phyloP scores from a whole-genome alignment of 768 basidiomycete genomes.

The Phallus indusiatus region DNA sequence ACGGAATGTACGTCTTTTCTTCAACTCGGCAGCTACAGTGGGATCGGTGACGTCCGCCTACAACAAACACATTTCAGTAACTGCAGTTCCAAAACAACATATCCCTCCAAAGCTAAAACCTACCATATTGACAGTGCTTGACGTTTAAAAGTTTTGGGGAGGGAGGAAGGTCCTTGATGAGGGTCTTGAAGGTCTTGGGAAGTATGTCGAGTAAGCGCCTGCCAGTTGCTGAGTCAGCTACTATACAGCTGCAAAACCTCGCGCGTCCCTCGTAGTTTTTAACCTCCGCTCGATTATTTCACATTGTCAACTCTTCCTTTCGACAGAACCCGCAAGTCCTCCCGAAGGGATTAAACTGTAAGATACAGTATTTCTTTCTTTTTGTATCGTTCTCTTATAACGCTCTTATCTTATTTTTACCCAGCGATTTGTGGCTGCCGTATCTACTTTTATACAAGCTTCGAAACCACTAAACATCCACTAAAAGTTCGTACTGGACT shows the following conservation, averaged over 20 bases:
- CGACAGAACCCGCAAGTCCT: conserved; percentile 90
- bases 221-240: conserved; percentile 4
- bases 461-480: conserved; percentile 20
- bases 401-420: background rate
- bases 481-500: conserved; percentile 38
- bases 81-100: background rate
- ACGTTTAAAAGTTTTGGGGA: background rate
- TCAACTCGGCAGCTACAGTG: conserved; percentile 88
- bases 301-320: conserved; percentile 1
- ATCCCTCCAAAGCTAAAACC: conserved; percentile 3
- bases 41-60: conserved; percentile 84
- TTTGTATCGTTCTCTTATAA: conserved; percentile 1
- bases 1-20: conserved; percentile 98
- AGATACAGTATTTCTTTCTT: conserved; percentile 18
- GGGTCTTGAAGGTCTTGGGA: background rate
- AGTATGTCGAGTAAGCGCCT: background rate
- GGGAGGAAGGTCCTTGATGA: no score
- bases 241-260: conserved; percentile 9
- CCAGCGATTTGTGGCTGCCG: conserved; percentile 89
- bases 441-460: conserved; percentile 23
- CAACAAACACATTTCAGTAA: conserved; percentile 43
- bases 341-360: conserved; percentile 83
- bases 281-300: background rate
- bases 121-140: conserved; percentile 21
- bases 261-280: background rate